These are phyloP conservation scores for Aspergillus sojae DNA, from an alignment of 2,329 filamentous ascomycete species.

Conservation along the genomic window DNA sequence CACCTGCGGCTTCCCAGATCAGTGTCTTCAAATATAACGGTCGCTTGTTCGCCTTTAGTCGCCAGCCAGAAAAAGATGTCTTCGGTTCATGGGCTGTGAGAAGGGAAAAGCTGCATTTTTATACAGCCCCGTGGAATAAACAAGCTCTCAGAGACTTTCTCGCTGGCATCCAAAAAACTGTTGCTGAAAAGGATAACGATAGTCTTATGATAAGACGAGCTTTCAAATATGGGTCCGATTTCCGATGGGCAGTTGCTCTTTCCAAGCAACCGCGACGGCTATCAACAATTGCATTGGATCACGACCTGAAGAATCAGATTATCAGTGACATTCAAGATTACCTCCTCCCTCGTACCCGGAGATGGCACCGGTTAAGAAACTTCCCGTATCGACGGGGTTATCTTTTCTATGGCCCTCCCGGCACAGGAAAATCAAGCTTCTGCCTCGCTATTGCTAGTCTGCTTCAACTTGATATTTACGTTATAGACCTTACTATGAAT, in stretches of 20 bases:
- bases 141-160: conserved; percentile 53
- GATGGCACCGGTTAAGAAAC: conserved; percentile 39
- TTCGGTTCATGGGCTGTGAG: too few relatives aligned
- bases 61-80: too few relatives aligned
- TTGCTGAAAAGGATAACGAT: neutral
- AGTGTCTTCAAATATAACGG: conserved; percentile 6
- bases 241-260: conserved; percentile 53
- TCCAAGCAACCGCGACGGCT: conserved; percentile 59
- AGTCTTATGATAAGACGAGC: conserved; percentile 41
- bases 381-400: conserved; percentile 78
- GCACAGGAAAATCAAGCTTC: conserved; percentile 73
- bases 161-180: conserved; percentile 36
- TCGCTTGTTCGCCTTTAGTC: conserved; percentile 2
- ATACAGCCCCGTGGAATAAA: conserved; percentile 37
- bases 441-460: conserved; percentile 67
- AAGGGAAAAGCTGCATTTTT: conserved; percentile 12
- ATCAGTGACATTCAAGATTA: conserved; percentile 77
- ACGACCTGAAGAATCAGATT: conserved; percentile 65
- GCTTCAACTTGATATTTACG: conserved; percentile 68
- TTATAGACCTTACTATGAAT: conserved; percentile 61
- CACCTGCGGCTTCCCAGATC: neutral
- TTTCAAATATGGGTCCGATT: conserved; percentile 42
- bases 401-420: conserved; percentile 74
- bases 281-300: conserved; percentile 73
- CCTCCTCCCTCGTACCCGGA: conserved; percentile 59